Base-by-base conservation (phyloP, 208 protist genomes). In the Phytomonas francai region DNA sequence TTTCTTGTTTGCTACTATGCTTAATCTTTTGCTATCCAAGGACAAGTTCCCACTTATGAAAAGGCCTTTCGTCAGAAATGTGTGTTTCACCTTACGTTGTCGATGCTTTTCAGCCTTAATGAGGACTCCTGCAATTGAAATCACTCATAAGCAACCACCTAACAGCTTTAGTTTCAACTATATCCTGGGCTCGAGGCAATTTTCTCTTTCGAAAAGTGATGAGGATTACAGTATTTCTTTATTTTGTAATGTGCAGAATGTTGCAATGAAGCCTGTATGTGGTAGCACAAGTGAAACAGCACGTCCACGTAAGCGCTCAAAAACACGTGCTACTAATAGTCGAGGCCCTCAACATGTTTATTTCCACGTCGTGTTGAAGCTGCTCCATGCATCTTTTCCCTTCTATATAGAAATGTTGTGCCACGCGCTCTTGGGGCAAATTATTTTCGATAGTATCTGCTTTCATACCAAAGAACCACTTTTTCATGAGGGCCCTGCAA, bases 371-470 rank as follows among this genome's bases (percentile, higher is more conserved):
- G 33, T 29, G 42, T 49, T 3, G 61, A 65, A 36, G 42, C n/a
- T 19, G n/a, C 39, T 49, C 16, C 39, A 49, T 49, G 12, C 39
- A 49, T 49, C 39, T 49, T 49, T 76, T 39, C 72, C 76, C 4
- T 73, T 78, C 34, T 42, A 60, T 30, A 27, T 83, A 5, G 34
- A 63, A 0, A 51, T 80, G 12, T 32, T 45, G 2, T 83, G 78
- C 36, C 70, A 60, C 51, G 62, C 68, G 11, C 67, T 77, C 0
- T 51, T 68, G 27, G 74, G 63, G 0, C 72, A 78, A 12, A 58
- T 87, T 11, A 22, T 90, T n/a, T 62, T 90, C 0, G 75, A 79
- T 25, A 76, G 84, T 39, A 70, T 83, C 2, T 29, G 36, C 0
- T 78, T 87, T 64, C 63, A 68, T 33, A 54, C 42, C 34, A 69